These are phyloP conservation scores for Vaccinium myrtillus DNA, from an alignment of 148 eudicot species.

Conservation along the genomic window DNA sequence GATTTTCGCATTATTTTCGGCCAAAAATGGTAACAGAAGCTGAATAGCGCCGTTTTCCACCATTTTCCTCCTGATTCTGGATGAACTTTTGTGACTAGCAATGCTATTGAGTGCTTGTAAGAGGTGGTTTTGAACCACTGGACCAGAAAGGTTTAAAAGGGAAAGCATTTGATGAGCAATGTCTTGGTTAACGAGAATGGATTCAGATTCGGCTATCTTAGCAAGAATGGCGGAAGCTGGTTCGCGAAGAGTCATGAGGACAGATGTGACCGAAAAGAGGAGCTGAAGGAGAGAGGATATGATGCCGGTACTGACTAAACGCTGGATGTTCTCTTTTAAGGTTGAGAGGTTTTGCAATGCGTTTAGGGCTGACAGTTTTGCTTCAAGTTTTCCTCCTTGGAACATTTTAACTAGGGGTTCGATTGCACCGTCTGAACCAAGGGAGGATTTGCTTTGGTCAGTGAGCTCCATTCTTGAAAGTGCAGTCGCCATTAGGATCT, in stretches of 20 bases:
- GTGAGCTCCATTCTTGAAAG: slow-evolving; percentile 77
- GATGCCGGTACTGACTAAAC: slow-evolving; percentile 53
- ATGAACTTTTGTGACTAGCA: slow-evolving; percentile 45
- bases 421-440: slow-evolving; percentile 74
- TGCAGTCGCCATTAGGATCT: slow-evolving; percentile 82
- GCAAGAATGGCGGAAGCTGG: slow-evolving; percentile 81
- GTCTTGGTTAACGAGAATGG: slow-evolving; percentile 52
- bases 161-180: slow-evolving; percentile 83
- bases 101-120: slow-evolving; percentile 68
- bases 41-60: slow-evolving; percentile 57
- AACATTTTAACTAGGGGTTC: slow-evolving; percentile 80
- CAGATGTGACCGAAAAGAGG: slow-evolving; percentile 90
- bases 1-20: slow-evolving; percentile 43
- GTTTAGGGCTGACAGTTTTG: slow-evolving; percentile 64
- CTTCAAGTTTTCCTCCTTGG: slow-evolving; percentile 78
- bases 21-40: slow-evolving; percentile 65
- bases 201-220: slow-evolving; percentile 55
- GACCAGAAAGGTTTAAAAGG: slow-evolving; percentile 62
- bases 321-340: slow-evolving; percentile 47
- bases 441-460: slow-evolving; percentile 55
- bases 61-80: slow-evolving; percentile 52
- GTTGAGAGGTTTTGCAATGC: slow-evolving; percentile 65
- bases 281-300: slow-evolving; percentile 75
- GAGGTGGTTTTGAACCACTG: slow-evolving; percentile 55
- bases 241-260: slow-evolving; percentile 79